Evolutionary conservation across 2,329 filamentous ascomycete genomes (phyloP).

Genomic region (Paraconiothyrium sp.): DNA sequence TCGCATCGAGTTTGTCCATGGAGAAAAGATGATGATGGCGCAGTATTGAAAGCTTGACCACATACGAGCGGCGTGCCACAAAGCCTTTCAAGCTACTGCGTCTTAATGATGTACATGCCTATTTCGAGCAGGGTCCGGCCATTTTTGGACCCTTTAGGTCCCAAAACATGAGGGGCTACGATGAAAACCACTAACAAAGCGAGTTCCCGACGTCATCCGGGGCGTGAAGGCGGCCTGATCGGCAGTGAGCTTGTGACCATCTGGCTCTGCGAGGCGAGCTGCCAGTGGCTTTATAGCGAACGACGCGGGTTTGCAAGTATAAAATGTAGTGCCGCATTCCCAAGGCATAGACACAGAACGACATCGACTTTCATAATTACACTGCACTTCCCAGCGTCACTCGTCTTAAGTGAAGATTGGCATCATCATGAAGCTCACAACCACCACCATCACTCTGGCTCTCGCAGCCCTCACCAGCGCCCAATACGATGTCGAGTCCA

Average conservation of each 20-base stretch:
- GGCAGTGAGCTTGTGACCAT: slow-evolving; percentile 23
- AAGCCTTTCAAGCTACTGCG: slow-evolving; percentile 24
- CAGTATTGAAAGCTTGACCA: slow-evolving; percentile 24
- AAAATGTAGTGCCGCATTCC: neutral
- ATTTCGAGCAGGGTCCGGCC: neutral
- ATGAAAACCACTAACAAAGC: slow-evolving; percentile 9
- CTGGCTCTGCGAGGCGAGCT: slow-evolving; percentile 11
- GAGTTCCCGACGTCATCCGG: slow-evolving; percentile 17
- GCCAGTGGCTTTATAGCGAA: neutral
- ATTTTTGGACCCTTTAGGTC: slow-evolving; percentile 11
- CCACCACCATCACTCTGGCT: slow-evolving; percentile 28
- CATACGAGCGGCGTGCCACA: slow-evolving; percentile 18
- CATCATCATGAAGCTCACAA: slow-evolving; percentile 33
- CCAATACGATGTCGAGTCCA: slow-evolving; percentile 52
- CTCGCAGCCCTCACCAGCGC: slow-evolving; percentile 39
- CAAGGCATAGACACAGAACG: neutral
- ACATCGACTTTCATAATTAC: neutral
- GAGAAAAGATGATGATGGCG: slow-evolving; percentile 20
- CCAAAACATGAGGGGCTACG: slow-evolving; percentile 19
- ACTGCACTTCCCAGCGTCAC: slow-evolving; percentile 6
- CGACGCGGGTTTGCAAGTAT: neutral
- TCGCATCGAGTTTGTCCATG: slow-evolving; percentile 9
- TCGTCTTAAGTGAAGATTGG: slow-evolving; percentile 8
- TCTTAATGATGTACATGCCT: slow-evolving; percentile 8
- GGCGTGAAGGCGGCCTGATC: slow-evolving; percentile 15